Base-by-base conservation (phyloP, 2,329 filamentous ascomycete species). In the Tolypocladium ophioglossoides region DNA sequence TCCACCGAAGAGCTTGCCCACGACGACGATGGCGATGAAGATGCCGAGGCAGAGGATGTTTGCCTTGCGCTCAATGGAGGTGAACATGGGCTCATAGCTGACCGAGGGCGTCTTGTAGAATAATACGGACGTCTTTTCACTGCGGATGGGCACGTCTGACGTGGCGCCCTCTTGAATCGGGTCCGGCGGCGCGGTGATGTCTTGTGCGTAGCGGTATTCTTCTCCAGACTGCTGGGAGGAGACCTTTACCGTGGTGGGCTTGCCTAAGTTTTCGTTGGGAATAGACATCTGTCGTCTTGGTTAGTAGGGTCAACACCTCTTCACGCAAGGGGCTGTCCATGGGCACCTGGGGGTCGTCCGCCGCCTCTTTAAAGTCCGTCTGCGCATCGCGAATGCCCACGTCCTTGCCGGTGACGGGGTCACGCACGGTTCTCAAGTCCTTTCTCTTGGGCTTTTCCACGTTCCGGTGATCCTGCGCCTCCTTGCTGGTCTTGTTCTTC, bases 31-130 rank as follows among this genome's bases (percentile, higher is more conserved):
- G 9, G 79, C 80, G 32, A 87, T 64, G 56, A 91, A 83, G 52
- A 96, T 85, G 10, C 77, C 85, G 12, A 78, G 73, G 60, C 87
- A 88, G 5, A 96, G 72, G 0, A 82, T 74, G 48, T 82, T 83
- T n/a, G 86, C 88, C 11, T 85, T 82, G 59, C 82, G 81, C 71
- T 97, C 90, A 55, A 96, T 70, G 14, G 81, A 71, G 22, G 77
- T 80, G 67, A 88, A 96, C 80, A 91, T 95, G 5, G 91, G 90
- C 69, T 95, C 89, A 66, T 90, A 96, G 73, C 86, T 90, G 60
- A 96, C 81, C 0, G 87, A 87, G 0, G 92, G 92, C 0, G 92
- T 97, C 18, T 94, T 92, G 69, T 96, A 92, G 70, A 97, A 97
- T 34, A 96, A 79, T 20, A 97, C 85, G 58, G 96, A 96, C 4